Evolutionary conservation across 352 stramenopile species (phyloP), one percentile per base, ranked within the genome.

Genomic region (Pythium utonaiense): DNA sequence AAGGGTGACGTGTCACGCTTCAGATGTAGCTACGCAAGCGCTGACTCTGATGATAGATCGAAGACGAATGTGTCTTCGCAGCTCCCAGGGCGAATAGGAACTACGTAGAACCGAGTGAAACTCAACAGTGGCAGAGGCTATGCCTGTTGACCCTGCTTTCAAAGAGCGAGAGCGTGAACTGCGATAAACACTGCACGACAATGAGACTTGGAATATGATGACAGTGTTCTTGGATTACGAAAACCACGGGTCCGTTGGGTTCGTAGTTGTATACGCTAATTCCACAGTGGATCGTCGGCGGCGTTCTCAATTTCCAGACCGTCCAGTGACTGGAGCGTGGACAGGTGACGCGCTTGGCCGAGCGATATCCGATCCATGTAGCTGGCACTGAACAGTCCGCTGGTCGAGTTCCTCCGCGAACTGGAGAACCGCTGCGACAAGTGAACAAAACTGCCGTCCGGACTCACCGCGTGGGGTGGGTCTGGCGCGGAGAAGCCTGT

Each of bases 291-390:
- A 49, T 70, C 63, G 13, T 70, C 44, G 6, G 56, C 34, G 1
- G 57, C 48, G 41, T 50, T 65, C 16, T 66, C 52, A 14, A 69
- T 65, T 51, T 60, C 19, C 7, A 71, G 44, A 3, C 22, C 25
- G 0, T 63, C 53, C 3, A 62, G 33, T 2, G 53, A 54, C 14
- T 45, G 49, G 6, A 67, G 25, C 4, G 57, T 63, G 1, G 53
- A 48, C 19, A 71, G 28, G 58, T 71, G 58, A 4, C 58, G 57
- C 1, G 64, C 57, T 24, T 71, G 58, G 13, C 57, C 52, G 25
- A 70, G 28, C 7, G 63, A 66, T 36, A 70, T 65, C n/a, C 34
- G 22, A 14, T 66, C 57, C 22, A 70, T 49, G 52, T 59, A 70
- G 24, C 58, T 65, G 6, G 52, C 42, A n/a, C 44, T 70, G 53